These are phyloP conservation scores for Talaromyces albobiverticillius DNA, from an alignment of 2,329 filamentous ascomycete species.

Conservation along the genomic window DNA sequence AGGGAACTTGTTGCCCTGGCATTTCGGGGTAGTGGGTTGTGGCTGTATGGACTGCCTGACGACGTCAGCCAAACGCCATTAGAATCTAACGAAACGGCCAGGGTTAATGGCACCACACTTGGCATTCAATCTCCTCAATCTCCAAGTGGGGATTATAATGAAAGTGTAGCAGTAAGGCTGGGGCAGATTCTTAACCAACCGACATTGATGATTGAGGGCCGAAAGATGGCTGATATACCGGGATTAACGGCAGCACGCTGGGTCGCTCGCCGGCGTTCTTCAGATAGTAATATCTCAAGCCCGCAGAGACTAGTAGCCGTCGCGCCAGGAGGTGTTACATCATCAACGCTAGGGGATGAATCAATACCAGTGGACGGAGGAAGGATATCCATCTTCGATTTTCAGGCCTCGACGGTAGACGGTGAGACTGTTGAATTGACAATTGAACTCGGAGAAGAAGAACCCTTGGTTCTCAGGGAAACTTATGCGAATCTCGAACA, in stretches of 20 bases:
- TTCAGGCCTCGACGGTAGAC: conserved; percentile 60
- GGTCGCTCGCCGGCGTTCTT: conserved; percentile 58
- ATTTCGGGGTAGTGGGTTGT: conserved; percentile 69
- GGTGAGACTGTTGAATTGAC: conserved; percentile 58
- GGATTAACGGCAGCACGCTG: conserved; percentile 69
- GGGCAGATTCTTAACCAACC: conserved; percentile 43
- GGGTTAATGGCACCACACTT: neutral
- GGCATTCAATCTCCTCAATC: conserved; percentile 17
- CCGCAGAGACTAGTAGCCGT: conserved; percentile 61
- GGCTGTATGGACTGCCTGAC: conserved; percentile 75
- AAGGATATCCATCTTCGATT: conserved; percentile 69
- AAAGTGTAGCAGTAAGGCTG: conserved; percentile 22
- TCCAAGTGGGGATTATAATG: neutral
- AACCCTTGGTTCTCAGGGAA: conserved; percentile 69
- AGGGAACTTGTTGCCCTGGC: conserved; percentile 72
- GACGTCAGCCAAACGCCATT: conserved; percentile 58
- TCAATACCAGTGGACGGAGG: conserved; percentile 76
- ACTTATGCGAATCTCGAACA: conserved; percentile 71
- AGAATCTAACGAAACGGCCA: neutral
- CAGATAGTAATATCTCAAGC: conserved; percentile 42
- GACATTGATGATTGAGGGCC: conserved; percentile 68
- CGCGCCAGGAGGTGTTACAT: conserved; percentile 65
- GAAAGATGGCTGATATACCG: conserved; percentile 61
- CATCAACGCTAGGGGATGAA: conserved; percentile 64
- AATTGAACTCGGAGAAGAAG: conserved; percentile 70